Base-by-base conservation (phyloP, 1,139 yeast genomes). In the Zygotorulaspora mrakii region DNA sequence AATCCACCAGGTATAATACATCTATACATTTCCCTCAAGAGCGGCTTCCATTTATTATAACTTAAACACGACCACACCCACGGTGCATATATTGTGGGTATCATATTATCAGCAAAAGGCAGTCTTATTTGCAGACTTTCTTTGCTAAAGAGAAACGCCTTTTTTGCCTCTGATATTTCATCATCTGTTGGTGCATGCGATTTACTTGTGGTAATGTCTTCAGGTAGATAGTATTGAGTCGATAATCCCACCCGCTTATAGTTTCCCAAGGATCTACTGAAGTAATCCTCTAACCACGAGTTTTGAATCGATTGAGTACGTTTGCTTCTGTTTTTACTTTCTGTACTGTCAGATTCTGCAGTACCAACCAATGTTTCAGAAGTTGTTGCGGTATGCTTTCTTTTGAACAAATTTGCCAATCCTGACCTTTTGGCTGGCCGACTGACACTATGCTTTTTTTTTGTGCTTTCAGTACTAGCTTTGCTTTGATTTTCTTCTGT, bases 1-100 rank as follows among this genome's bases (percentile, higher is more conserved):
- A 53, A 55, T 3, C 64, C 64, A 10, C 59, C 62, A 12, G 62
- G 63, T 11, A 45, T 42, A 10, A 56, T 35, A 36, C 53, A 47
- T 28, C 64, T 48, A 31, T 40, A 46, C 26, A 58, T 42, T 37
- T 60, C 64, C 25, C 51, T 44, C 9, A 55, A 34, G n/a, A 60
- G 34, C 8, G 48, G 39, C 29, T 43, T 48, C 64, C 64, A 60
- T 32, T 52, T 55, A 8, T 49, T 50, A 30, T 50, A 46, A 17
- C 57, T 40, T 23, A 59, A 34, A 8, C 39, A 37, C 20, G 50
- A 40, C 62, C 62, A 58, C 10, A 60, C 31, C 46, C 57, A 50
- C 1, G 64, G 63, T 24, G 59, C 54, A 25, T 47, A 48, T 3
- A 57, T 46, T 6, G 54, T 48, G 2, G 64, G 64, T 2, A 59